Evolutionary conservation across 2,329 filamentous ascomycete species (phyloP).

Genomic region (Neurospora sp.): DNA sequence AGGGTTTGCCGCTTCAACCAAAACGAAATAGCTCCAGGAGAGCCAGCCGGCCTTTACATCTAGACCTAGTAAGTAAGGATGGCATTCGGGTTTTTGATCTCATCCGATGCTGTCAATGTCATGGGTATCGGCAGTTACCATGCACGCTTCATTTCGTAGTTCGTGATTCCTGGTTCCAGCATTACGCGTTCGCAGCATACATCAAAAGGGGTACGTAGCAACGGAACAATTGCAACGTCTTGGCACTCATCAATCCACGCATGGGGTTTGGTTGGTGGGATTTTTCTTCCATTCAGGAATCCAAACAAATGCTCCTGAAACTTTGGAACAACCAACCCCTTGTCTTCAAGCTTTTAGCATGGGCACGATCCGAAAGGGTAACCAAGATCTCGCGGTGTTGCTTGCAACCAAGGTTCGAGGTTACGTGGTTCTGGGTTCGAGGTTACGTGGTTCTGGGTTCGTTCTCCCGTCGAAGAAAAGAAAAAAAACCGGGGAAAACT

Average conservation of each 20-base stretch:
- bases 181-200: not conserved
- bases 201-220: not conserved
- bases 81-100: not conserved
- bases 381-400: not conserved
- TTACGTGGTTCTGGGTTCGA: not conserved
- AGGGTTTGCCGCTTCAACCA: too few species aligned
- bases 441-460: not conserved
- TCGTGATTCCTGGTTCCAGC: not conserved
- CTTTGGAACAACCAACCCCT: not conserved
- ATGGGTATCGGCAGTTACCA: not conserved
- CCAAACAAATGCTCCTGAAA: not conserved
- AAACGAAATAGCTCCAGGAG: too few species aligned
- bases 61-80: too few species aligned
- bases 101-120: not conserved
- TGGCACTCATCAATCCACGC: not conserved
- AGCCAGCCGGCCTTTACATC: too few species aligned
- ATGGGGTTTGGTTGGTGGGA: constrained; percentile 8
- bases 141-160: not conserved
- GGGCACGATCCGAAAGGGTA: not conserved
- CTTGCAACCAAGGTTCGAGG: not conserved
- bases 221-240: constrained; percentile 6
- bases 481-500: too few species aligned
- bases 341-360: not conserved
- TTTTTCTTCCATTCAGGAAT: too few species aligned
- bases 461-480: not conserved